Evolutionary conservation across 1,284 basidiomycete species (phyloP).

Genomic region (Sporisorium iseilematis-ciliati): DNA sequence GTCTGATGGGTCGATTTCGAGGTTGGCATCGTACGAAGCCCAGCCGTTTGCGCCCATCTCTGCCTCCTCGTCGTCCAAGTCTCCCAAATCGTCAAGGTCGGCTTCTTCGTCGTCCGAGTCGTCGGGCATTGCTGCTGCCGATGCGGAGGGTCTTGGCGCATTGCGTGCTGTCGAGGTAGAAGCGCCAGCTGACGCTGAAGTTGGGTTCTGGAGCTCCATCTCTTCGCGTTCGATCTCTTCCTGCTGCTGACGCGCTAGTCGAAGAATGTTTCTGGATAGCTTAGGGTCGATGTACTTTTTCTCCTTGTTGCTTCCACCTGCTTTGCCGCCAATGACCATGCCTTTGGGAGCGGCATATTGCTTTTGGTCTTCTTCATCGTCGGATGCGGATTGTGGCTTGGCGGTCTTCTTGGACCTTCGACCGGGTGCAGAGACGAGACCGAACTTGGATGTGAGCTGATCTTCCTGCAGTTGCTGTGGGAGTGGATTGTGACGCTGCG

Average conservation of each 20-base stretch:
- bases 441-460: slow-evolving; percentile 54
- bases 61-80: slow-evolving; percentile 60
- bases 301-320: slow-evolving; percentile 43
- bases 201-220: slow-evolving; percentile 47
- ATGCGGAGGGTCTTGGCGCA: slow-evolving; percentile 45
- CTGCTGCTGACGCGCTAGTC: slow-evolving; percentile 92
- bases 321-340: slow-evolving; percentile 58
- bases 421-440: slow-evolving; percentile 54
- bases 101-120: slow-evolving; percentile 61
- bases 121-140: slow-evolving; percentile 71
- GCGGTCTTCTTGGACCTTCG: slow-evolving; percentile 38
- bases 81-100: slow-evolving; percentile 62
- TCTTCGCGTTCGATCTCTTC: slow-evolving; percentile 76
- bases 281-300: slow-evolving; percentile 72
- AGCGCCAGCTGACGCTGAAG: slow-evolving; percentile 17
- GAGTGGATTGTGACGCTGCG: slow-evolving; percentile 53
- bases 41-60: slow-evolving; percentile 60
- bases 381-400: slow-evolving; percentile 25
- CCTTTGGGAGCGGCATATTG: slow-evolving; percentile 40
- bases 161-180: slow-evolving; percentile 59
- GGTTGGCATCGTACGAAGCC: slow-evolving; percentile 56
- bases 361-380: slow-evolving; percentile 39
- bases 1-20: slow-evolving; percentile 67
- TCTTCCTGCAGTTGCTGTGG: slow-evolving; percentile 56
- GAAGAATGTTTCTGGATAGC: slow-evolving; percentile 88